Conservation (phyloP, 129 eudicot species). For the Pittosporum tobira region DNA sequence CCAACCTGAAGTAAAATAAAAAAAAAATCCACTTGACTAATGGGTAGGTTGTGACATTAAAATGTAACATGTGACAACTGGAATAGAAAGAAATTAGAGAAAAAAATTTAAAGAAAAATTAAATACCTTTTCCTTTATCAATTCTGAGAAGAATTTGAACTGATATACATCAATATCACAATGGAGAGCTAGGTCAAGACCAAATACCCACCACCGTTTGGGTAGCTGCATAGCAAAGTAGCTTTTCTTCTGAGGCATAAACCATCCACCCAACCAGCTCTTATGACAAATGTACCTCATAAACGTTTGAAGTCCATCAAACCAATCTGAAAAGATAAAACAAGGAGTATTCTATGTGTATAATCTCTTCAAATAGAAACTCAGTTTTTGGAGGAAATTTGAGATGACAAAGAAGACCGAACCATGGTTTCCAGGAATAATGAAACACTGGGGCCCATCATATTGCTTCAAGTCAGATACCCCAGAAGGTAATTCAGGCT, state of each 20-base stretch:
- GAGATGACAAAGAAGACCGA: conserved; percentile 15
- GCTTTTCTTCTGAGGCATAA: conserved; percentile 98
- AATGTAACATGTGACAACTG: too few species aligned
- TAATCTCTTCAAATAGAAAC: too few species aligned
- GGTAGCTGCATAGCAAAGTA: conserved; percentile 92
- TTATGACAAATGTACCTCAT: conserved; percentile 98
- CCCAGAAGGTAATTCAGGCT: conserved; percentile 87
- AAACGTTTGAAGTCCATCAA: conserved; percentile 93
- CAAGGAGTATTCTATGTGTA: too few species aligned
- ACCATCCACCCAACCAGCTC: conserved; percentile 99
- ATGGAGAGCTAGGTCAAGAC: conserved; percentile 94
- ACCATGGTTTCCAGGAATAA: conserved; percentile 99
- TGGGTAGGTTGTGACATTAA: too few species aligned
- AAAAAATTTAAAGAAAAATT: too few species aligned
- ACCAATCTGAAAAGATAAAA: conserved; percentile 90
- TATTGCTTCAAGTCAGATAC: conserved; percentile 55
- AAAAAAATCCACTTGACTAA: too few species aligned
- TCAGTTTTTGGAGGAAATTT: not conserved
- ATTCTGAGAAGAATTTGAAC: conserved; percentile 84
- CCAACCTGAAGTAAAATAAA: conserved; percentile 74
- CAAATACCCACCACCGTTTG: conserved; percentile 96
- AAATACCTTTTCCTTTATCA: conserved; percentile 81
- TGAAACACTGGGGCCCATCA: conserved; percentile 92
- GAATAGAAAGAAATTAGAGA: not conserved
- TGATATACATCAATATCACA: conserved; percentile 91